phyloP scores from a whole-genome alignment of 148 eudicot genomes.

The Mesembryanthemum crystallinum region DNA sequence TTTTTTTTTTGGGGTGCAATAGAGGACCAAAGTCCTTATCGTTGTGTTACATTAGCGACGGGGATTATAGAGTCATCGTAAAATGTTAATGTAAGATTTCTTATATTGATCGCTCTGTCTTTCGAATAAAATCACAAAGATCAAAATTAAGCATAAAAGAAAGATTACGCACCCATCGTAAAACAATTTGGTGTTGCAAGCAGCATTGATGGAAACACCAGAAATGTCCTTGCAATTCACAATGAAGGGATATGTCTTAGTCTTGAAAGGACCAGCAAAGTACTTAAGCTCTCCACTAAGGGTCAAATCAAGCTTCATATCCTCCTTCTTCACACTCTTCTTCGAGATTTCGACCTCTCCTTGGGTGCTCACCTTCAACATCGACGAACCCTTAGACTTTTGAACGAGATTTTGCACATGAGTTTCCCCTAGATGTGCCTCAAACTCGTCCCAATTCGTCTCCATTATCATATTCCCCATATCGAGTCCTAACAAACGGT shows the following conservation, averaged over 20 bases:
- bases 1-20: too few relatives aligned
- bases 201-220: constrained; percentile 10
- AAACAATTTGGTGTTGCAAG: constrained; percentile 35
- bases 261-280: constrained; percentile 32
- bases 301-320: constrained; percentile 32
- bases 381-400: constrained; percentile 20
- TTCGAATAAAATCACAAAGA: too few relatives aligned
- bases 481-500: constrained; percentile 21
- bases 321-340: constrained; percentile 25
- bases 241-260: constrained; percentile 29
- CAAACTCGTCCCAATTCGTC: constrained; percentile 31
- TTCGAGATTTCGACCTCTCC: constrained; percentile 32
- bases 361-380: constrained; percentile 27
- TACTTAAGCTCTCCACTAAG: constrained; percentile 36
- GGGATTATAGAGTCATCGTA: too few relatives aligned
- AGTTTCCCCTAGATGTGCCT: constrained; percentile 35
- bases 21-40: too few relatives aligned
- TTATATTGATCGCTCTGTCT: too few relatives aligned
- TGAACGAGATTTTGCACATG: constrained; percentile 20
- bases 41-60: too few relatives aligned
- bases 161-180: constrained; percentile 14
- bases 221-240: constrained; percentile 33
- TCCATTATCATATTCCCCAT: constrained; percentile 36
- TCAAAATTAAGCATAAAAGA: too few relatives aligned
- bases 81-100: too few relatives aligned